These are phyloP conservation scores for Platanus orientalis DNA, from an alignment of 164 flowering plant genomes.

Conservation along the genomic window DNA sequence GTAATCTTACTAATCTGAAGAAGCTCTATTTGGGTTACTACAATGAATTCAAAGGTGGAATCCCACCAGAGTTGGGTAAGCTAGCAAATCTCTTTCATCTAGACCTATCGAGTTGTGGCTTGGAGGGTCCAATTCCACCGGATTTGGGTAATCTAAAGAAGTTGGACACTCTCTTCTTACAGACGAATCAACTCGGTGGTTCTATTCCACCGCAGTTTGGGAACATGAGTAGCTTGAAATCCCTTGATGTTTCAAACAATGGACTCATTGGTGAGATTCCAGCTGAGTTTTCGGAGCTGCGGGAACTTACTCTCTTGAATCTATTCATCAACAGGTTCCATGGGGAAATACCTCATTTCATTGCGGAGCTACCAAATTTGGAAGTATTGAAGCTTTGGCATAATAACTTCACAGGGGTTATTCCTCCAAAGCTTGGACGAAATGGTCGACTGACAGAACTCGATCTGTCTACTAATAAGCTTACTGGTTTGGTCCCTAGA, in stretches of 20 bases:
- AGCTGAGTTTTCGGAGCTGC: conserved; percentile 36
- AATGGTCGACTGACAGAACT: conserved; percentile 32
- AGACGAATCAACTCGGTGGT: conserved; percentile 50
- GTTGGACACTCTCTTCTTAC: conserved; percentile 58
- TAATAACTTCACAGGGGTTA: conserved; percentile 46
- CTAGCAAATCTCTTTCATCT: conserved; percentile 42
- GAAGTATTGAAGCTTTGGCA: conserved; percentile 61
- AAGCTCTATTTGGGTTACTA: conserved; percentile 58
- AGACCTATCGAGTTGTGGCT: conserved; percentile 49
- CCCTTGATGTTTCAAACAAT: conserved; percentile 66
- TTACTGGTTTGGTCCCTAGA: conserved; percentile 49
- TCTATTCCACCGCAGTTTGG: conserved; percentile 49
- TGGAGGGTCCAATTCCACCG: conserved; percentile 51
- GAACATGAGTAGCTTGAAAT: conserved; percentile 41
- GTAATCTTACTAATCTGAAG: conserved; percentile 44
- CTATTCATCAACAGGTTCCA: conserved; percentile 41
- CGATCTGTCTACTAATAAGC: conserved; percentile 62
- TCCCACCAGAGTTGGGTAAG: conserved; percentile 55
- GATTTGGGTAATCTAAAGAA: conserved; percentile 46
- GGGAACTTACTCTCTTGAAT: conserved; percentile 37
- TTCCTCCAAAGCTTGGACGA: conserved; percentile 33
- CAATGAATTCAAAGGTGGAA: conserved; percentile 53
- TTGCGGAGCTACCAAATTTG: conserved; percentile 54
- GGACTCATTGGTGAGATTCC: conserved; percentile 57
- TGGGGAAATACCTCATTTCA: conserved; percentile 52